Base-by-base conservation (phyloP, 805 yeast genomes). In the Isabelozyma pseudorhagii region DNA sequence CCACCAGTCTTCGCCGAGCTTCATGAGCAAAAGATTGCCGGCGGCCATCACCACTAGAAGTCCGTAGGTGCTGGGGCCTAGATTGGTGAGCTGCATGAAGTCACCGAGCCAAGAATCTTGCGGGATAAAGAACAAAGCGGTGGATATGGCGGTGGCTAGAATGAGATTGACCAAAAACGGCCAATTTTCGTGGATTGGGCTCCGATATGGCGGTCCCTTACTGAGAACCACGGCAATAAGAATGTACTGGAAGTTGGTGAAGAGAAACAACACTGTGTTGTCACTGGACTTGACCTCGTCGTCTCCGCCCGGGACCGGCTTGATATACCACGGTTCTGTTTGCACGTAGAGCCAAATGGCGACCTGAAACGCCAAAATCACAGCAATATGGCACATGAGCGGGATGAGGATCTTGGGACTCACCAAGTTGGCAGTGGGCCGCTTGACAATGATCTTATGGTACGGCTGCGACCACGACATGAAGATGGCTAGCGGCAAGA, bases 391-490 rank as follows among this genome's bases (percentile, higher is more conserved):
- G 14, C 93, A 82, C n/a, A 90, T 56, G 55, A 94, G 69, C 3
- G 97, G 97, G 2, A 89, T 77, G 56, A 96, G 74, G 39, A 94
- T 85, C 64, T 92, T 92, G 42, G 93, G 87, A 0, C 97, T 87
- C 1, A 94, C 94, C 51, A 94, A 74, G 66, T 94, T 93, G 0
- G 99, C 97, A 0, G 96, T 89, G 5, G 99, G 99, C 46, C 96
- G 79, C 61, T 91, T 92, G 38, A 72, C 67, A 10, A 81, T 81
- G 29, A 94, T 71, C 18, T 53, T 59, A 1, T 69, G 69, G 60
- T 75, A 85, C 0, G 99, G 96, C 58, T 84, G 82, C 1, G 97
- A 85, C 98, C 99, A 94, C 5, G 97, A 92, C 99, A 94, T 88
- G 69, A 92, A 91, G 5, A 94, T 84, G 0, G 99, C 99, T 61